Conservation (phyloP, 305 asterid genomes). For the Fraxinus greggii region DNA sequence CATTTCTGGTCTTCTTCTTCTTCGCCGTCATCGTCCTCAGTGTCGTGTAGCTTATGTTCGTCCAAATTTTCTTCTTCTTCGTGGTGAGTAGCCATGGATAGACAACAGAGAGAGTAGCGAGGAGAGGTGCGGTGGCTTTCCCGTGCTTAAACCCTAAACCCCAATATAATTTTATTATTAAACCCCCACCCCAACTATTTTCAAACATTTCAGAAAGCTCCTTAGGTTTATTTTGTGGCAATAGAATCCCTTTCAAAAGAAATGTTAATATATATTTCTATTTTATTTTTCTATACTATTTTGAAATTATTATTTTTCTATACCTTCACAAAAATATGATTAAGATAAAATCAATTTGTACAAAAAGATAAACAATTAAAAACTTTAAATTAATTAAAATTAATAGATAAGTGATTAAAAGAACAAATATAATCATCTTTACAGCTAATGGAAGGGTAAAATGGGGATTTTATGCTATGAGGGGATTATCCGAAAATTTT, state of each 20-base stretch:
- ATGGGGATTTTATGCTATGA: neutral
- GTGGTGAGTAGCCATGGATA: conserved; percentile 41
- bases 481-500: neutral
- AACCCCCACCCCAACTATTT: neutral
- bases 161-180: neutral
- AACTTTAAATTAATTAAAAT: too few species aligned
- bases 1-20: too few species aligned
- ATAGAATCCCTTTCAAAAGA: neutral
- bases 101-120: neutral
- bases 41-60: conserved; percentile 12
- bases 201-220: neutral
- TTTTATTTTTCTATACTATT: neutral
- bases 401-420: neutral
- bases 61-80: conserved; percentile 25
- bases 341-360: neutral
- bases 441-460: neutral
- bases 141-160: conserved; percentile 36
- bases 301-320: neutral
- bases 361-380: neutral
- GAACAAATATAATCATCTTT: neutral
- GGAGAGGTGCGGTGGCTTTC: neutral
- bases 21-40: conserved; percentile 38
- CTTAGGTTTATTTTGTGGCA: neutral
- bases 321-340: too few species aligned
- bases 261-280: neutral